Conservation (phyloP, 306 rosid species). For the Canavalia gladiata region DNA sequence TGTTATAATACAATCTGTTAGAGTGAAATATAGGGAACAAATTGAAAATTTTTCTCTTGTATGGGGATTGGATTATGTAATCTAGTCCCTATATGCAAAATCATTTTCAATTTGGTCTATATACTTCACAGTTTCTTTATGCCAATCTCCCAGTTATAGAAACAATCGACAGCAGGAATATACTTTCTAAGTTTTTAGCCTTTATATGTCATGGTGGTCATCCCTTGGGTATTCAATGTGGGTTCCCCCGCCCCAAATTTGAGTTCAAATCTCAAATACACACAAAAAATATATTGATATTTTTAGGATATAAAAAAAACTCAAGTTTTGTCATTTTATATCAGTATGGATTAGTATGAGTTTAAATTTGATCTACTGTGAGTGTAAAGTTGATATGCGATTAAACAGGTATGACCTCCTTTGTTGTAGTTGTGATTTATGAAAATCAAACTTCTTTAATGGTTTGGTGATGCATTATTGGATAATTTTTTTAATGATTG, state of each 20-base stretch:
- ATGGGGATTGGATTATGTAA: background rate
- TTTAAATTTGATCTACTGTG: background rate
- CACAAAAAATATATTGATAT: background rate
- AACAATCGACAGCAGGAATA: background rate
- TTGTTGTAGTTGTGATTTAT: background rate
- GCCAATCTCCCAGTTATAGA: background rate
- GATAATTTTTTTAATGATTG: too few species aligned
- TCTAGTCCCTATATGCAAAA: background rate
- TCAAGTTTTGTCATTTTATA: background rate
- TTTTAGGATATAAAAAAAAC: background rate
- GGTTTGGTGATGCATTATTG: background rate
- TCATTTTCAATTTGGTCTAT: background rate
- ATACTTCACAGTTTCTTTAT: background rate
- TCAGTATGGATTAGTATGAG: background rate
- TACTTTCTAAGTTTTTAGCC: background rate
- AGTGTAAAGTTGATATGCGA: background rate
- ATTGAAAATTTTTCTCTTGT: background rate
- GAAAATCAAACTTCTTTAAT: constrained; percentile 5
- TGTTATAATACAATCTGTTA: background rate
- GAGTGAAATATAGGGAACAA: background rate
- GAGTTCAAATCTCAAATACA: background rate
- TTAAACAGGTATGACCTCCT: background rate
- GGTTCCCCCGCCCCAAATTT: background rate
- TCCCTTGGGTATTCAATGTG: background rate
- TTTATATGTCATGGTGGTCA: constrained; percentile 2